These are phyloP conservation scores for Apiospora hydei DNA, from an alignment of 2,329 filamentous ascomycete genomes.

Conservation along the genomic window DNA sequence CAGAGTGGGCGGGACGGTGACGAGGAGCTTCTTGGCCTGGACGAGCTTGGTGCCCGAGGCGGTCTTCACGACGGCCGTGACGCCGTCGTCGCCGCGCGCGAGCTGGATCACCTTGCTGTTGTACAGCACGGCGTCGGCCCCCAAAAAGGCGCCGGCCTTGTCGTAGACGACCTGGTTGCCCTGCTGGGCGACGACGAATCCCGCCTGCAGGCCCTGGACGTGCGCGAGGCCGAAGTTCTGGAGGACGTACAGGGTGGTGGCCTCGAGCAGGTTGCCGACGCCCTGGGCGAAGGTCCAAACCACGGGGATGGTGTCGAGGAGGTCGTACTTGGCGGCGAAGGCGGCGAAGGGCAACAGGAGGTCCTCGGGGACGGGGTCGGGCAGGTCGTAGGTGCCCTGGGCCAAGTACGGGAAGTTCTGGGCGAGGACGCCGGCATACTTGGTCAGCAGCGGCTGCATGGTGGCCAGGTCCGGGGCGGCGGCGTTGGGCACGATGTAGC, in stretches of 20 bases:
- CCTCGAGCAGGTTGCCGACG: slow-evolving; percentile 45
- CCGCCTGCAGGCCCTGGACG: slow-evolving; percentile 4
- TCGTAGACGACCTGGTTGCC: slow-evolving; percentile 23
- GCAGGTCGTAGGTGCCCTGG: slow-evolving; percentile 23
- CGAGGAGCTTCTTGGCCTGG: slow-evolving; percentile 35
- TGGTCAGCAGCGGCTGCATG: slow-evolving; percentile 29
- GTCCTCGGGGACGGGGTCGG: slow-evolving; percentile 23
- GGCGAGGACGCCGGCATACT: not conserved
- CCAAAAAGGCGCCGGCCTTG: slow-evolving; percentile 13
- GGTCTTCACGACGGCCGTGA: slow-evolving; percentile 19
- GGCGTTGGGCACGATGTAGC: slow-evolving; percentile 39
- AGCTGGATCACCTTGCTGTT: slow-evolving; percentile 13
- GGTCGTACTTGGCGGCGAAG: slow-evolving; percentile 46
- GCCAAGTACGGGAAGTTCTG: not conserved
- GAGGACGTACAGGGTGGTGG: slow-evolving; percentile 46
- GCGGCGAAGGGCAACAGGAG: slow-evolving; percentile 43
- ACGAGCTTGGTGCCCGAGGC: slow-evolving; percentile 18
- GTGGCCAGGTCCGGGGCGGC: slow-evolving; percentile 32
- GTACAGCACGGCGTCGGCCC: slow-evolving; percentile 1
- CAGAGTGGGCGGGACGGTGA: slow-evolving; percentile 38
- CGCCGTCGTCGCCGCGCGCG: slow-evolving; percentile 5
- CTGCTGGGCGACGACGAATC: slow-evolving; percentile 7
- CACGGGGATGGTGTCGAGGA: slow-evolving; percentile 41
- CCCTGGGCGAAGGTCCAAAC: slow-evolving; percentile 44
- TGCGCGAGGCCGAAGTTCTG: slow-evolving; percentile 35